These are phyloP conservation scores for Cordyceps cateniannulata DNA, from an alignment of 2,329 filamentous ascomycete species.

Conservation along the genomic window DNA sequence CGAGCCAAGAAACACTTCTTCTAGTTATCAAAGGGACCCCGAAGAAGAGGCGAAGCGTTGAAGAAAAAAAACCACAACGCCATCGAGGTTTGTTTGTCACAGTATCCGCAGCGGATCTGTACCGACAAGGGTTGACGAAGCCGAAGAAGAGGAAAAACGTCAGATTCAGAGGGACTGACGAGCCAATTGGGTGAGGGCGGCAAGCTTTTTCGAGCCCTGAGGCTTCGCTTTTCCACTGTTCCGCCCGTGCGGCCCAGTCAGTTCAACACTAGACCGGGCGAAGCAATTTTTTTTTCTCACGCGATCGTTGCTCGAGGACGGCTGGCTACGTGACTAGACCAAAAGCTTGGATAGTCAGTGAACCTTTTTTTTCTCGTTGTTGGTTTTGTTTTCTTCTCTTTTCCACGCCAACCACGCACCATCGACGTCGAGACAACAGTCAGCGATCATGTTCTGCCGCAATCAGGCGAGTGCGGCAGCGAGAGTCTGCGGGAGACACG, in stretches of 20 bases:
- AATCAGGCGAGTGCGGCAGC: conserved; percentile 7
- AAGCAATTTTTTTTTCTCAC: neutral
- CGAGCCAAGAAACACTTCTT: neutral
- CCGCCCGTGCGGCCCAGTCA: neutral
- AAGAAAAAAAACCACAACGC: neutral
- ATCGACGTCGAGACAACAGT: neutral
- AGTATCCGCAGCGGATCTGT: conserved; percentile 11
- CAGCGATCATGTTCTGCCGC: conserved; percentile 6
- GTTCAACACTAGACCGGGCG: conserved; percentile 6
- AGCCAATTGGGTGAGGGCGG: neutral
- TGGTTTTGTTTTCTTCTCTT: neutral
- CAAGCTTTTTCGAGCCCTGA: conserved; percentile 1
- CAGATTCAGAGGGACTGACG: neutral
- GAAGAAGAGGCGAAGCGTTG: neutral
- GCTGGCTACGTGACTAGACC: neutral
- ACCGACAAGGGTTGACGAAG: neutral
- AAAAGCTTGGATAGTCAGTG: neutral
- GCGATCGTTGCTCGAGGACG: neutral
- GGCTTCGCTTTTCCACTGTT: neutral
- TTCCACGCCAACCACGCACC: neutral
- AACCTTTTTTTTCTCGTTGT: neutral
- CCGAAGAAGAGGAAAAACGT: neutral
- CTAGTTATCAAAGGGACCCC: neutral
- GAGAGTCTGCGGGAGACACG: neutral
- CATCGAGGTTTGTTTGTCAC: neutral